Evolutionary conservation across 768 basidiomycete genomes (phyloP).

Genomic region (Pisolithus sp.): DNA sequence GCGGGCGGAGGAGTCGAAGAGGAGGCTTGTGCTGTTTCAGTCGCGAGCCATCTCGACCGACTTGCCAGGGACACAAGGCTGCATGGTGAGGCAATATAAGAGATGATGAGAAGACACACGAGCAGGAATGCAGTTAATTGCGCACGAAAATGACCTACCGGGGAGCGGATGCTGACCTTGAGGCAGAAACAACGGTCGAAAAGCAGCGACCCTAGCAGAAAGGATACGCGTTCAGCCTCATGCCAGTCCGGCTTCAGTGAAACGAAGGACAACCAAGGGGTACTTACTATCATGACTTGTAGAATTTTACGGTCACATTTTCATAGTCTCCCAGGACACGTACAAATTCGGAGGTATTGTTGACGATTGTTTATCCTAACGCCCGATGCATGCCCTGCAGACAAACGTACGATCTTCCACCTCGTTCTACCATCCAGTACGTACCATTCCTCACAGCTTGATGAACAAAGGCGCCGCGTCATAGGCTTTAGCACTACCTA

Average conservation of each 20-base stretch:
- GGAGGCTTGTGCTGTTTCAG: conserved; percentile 39
- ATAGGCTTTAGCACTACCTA: too few species aligned
- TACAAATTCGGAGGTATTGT: conserved; percentile 19
- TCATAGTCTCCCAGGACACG: conserved; percentile 2
- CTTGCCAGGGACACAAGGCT: conserved; percentile 23
- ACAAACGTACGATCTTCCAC: too few species aligned
- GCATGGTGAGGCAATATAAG: neutral
- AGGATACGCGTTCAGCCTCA: neutral
- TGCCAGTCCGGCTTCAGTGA: neutral
- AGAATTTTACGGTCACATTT: conserved; percentile 2
- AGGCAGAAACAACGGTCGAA: conserved; percentile 10
- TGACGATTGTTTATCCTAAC: conserved; percentile 10
- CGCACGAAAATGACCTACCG: conserved; percentile 2
- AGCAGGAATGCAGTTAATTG: too few species aligned
- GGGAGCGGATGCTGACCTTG: conserved; percentile 11
- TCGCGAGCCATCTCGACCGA: conserved; percentile 51
- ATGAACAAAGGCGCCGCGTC: too few species aligned
- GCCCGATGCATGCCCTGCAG: too few species aligned
- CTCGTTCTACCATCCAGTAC: too few species aligned
- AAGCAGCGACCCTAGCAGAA: conserved; percentile 17
- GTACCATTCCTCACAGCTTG: too few species aligned
- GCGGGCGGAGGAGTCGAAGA: conserved; percentile 38
- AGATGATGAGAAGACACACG: neutral
- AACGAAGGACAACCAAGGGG: neutral
- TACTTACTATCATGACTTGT: conserved; percentile 22